A percentile compares a stretch with the other conserved stretches of the same genome.
These are phyloP conservation scores for Syzygium oleosum DNA, from an alignment of 345 rosid species.

Conservation along the genomic window DNA sequence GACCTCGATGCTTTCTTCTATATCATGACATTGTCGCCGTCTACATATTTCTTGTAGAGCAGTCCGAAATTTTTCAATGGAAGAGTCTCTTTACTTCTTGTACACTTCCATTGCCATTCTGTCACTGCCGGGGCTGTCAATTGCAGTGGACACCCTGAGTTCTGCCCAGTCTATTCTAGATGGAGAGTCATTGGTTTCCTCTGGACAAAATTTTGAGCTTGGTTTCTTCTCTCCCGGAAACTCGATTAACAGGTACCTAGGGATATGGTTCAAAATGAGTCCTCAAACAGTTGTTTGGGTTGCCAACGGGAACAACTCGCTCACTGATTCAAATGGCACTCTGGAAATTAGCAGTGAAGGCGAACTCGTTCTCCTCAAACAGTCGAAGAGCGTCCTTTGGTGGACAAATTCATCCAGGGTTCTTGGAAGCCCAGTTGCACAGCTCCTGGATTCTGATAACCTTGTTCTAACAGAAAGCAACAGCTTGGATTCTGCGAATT, in stretches of 20 bases:
- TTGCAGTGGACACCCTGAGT: not conserved
- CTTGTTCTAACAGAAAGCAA: slow-evolving; percentile 6
- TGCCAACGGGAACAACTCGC: slow-evolving; percentile 25
- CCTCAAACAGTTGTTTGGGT: slow-evolving; percentile 18
- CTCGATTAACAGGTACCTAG: slow-evolving; percentile 8
- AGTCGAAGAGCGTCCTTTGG: not conserved
- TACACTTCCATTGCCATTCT: not conserved
- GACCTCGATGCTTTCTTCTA: not conserved
- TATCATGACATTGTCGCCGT: too few relatives aligned
- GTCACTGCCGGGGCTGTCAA: not conserved
- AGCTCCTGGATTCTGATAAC: slow-evolving; percentile 24
- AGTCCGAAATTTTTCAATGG: too few relatives aligned
- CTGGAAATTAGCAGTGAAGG: slow-evolving; percentile 6
- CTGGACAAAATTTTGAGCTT: slow-evolving; percentile 1
- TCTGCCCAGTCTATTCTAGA: not conserved
- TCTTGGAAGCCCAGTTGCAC: slow-evolving; percentile 3
- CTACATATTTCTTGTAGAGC: too few relatives aligned
- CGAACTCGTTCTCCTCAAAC: slow-evolving; percentile 3
- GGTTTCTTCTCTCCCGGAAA: slow-evolving; percentile 1
- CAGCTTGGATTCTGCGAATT: not conserved
- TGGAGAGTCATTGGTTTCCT: not conserved
- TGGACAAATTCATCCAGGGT: slow-evolving; percentile 3
- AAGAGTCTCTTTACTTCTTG: too few relatives aligned
- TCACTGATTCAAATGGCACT: slow-evolving; percentile 1
- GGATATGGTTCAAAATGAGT: slow-evolving; percentile 21